Evolutionary conservation across 345 rosid species (phyloP).

Genomic region (Heritiera littoralis): DNA sequence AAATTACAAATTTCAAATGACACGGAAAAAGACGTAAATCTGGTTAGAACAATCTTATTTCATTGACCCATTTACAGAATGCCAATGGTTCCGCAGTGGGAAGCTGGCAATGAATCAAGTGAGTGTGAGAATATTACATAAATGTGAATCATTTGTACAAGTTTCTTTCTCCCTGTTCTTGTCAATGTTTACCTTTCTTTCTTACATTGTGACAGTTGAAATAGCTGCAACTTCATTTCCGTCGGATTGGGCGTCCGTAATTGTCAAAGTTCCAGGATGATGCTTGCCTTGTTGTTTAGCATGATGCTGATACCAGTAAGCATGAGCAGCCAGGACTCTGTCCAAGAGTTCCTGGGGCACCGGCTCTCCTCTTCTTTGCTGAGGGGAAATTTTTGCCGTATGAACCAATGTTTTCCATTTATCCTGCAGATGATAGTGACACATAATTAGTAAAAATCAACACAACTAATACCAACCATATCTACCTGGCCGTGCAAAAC

Average conservation of each 20-base stretch:
- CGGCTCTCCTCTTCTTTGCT: slow-evolving; percentile 94
- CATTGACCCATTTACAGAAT: slow-evolving; percentile 48
- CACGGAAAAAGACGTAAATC: neutral
- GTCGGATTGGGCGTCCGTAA: slow-evolving; percentile 28
- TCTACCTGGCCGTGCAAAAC: neutral
- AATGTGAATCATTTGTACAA: slow-evolving; percentile 46
- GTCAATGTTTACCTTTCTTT: slow-evolving; percentile 27
- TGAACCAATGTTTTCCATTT: slow-evolving; percentile 99
- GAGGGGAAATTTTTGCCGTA: slow-evolving; percentile 86
- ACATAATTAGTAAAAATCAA: neutral
- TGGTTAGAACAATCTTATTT: slow-evolving; percentile 37
- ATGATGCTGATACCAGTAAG: slow-evolving; percentile 78
- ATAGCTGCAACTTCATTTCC: slow-evolving; percentile 30
- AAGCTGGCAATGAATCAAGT: slow-evolving; percentile 43
- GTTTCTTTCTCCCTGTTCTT: slow-evolving; percentile 26
- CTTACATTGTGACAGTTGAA: slow-evolving; percentile 30
- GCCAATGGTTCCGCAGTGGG: slow-evolving; percentile 25
- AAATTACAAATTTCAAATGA: neutral
- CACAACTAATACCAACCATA: neutral
- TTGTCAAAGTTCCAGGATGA: slow-evolving; percentile 31
- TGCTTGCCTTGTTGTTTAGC: slow-evolving; percentile 67
- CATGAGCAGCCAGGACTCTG: slow-evolving; percentile 84
- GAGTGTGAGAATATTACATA: slow-evolving; percentile 41
- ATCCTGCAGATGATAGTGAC: slow-evolving; percentile 52
- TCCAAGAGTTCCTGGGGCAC: slow-evolving; percentile 92